Conservation (phyloP, 768 basidiomycete species). For the Mycena olivaceomarginata region DNA sequence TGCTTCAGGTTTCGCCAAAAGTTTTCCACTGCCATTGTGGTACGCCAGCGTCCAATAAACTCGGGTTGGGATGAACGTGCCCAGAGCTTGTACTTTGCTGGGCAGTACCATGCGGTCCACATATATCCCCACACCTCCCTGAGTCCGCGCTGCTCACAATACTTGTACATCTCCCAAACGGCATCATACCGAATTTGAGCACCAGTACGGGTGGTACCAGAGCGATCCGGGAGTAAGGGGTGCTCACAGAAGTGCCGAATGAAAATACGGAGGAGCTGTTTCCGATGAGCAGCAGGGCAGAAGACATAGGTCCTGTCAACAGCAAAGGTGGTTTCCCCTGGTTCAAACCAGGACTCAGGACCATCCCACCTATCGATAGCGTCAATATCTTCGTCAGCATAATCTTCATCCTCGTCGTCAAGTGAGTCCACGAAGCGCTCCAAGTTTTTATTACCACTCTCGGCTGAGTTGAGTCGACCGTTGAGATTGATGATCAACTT, state of each 20-base stretch:
- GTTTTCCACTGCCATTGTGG: no score
- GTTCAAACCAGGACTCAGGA: not conserved
- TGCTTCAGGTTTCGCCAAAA: no score
- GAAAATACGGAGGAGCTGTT: not conserved
- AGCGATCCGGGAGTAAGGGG: not conserved
- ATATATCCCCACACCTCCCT: not conserved
- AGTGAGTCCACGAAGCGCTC: no score
- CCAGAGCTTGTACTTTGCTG: conserved; percentile 46
- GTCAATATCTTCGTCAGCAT: no score
- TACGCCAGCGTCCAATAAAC: no score
- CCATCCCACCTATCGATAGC: no score
- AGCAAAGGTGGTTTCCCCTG: not conserved
- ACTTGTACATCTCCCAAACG: not conserved
- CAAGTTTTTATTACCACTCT: no score
- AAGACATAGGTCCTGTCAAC: not conserved
- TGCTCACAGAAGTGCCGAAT: not conserved
- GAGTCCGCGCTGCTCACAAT: not conserved
- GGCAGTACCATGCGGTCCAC: conserved; percentile 49
- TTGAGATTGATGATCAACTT: no score
- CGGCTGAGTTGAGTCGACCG: no score
- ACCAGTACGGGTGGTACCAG: not conserved
- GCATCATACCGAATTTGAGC: not conserved
- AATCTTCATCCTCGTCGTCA: no score
- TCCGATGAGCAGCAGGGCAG: not conserved
- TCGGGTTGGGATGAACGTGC: conserved; percentile 36